Evolutionary conservation across 306 rosid genomes (phyloP), one percentile per base, ranked within the genome.

Genomic region (Lotus japonicus): DNA sequence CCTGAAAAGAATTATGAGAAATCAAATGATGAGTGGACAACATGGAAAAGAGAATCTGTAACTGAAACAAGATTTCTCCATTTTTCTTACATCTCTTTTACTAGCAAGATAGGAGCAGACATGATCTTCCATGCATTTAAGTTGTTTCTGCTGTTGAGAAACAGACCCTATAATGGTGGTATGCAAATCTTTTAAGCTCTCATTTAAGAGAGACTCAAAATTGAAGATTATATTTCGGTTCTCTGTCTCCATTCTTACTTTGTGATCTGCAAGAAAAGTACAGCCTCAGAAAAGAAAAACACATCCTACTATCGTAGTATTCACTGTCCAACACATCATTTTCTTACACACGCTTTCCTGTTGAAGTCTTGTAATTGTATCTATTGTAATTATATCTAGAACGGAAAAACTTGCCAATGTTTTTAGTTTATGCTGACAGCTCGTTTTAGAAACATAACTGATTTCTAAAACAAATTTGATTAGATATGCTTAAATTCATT

Each of bases 41-140:
- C 15, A 73, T 23, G 18, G 31, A 49, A 58, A 72, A 52, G 50
- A 66, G 21, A 73, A 26, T 11, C 2, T n/a, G 23, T 44, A 64
- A 52, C 52, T 21, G 65, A 42, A 57, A 66, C 44, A 45, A 59
- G 12, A 21, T 33, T 11, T 54, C 14, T 59, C 77, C 36, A 10
- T 15, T 66, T 78, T 66, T 54, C 96, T 84, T 90, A 89, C 98
- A 75, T 90, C 90, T 75, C 71, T 83, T 90, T 86, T 92, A 35
- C 77, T 84, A 4, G 89, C 77, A 68, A 92, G 83, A 77, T 85
- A 53, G 16, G 91, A 70, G 70, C 49, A 51, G 67, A 62, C 81
- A 66, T 82, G 83, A 63, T 90, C 95, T 86, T 94, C 97, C 89
- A 94, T 82, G 83, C 74, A 77, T 76, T 81, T 80, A 60, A 90